Evolutionary conservation across 352 stramenopile genomes (phyloP).

Genomic region (Nothophytophthora sp.): DNA sequence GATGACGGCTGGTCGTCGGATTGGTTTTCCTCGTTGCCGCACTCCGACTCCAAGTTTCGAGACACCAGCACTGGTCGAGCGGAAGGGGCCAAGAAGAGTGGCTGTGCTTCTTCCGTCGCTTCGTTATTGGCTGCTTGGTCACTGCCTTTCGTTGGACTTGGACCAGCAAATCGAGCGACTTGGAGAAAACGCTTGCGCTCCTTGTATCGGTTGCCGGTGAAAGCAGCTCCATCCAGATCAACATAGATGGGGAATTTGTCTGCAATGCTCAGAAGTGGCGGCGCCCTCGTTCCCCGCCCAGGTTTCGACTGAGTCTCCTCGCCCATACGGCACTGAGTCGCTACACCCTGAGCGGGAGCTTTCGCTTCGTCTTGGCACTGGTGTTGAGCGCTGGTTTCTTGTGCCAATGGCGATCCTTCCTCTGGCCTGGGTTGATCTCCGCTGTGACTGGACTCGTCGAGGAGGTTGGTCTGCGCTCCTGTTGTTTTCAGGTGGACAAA

Average conservation of each 20-base stretch:
- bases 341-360: too few species aligned
- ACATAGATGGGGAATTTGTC: conserved; percentile 42
- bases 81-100: background rate
- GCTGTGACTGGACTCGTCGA: background rate
- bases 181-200: conserved; percentile 33
- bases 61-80: background rate
- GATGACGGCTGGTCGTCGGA: conserved; percentile 8
- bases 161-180: conserved; percentile 23
- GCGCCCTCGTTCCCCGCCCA: conserved; percentile 3
- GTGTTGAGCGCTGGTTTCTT: too few species aligned
- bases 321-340: conserved; percentile 15
- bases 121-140: conserved; percentile 5
- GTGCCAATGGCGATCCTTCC: conserved; percentile 10
- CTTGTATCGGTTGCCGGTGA: conserved; percentile 3
- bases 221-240: conserved; percentile 21
- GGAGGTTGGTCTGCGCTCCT: conserved; percentile 18
- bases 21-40: conserved; percentile 20
- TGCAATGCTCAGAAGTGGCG: conserved; percentile 14
- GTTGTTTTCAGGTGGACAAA: conserved; percentile 10
- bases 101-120: background rate
- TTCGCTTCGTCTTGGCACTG: too few species aligned
- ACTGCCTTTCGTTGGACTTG: background rate
- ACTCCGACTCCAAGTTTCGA: conserved; percentile 2
- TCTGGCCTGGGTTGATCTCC: conserved; percentile 9
- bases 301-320: conserved; percentile 2